Base-by-base conservation (phyloP, 495 filamentous ascomycete species). In the Hypomontagnella submonticulosa region DNA sequence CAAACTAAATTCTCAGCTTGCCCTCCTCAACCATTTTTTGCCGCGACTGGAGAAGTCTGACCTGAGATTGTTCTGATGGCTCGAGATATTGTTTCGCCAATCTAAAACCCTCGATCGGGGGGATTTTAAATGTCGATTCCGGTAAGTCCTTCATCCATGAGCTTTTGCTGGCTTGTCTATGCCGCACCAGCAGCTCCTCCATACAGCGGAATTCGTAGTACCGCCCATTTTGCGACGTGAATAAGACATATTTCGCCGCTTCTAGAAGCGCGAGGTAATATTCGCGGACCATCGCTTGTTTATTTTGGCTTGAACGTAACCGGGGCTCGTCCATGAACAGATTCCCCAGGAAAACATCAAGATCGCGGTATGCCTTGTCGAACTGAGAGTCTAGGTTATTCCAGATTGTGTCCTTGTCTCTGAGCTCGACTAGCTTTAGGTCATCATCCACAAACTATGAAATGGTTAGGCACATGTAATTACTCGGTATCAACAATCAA, bases 181-280 rank as follows among this genome's bases (percentile, higher is more conserved):
- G 58, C 11, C 64, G 58, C 4, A 67, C 58, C 16, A 62, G 40
- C 15, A 67, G 47, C 48, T 67, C 64, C 43, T 67, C 64, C 57
- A 67, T 58, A 13, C 57, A 42, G 9, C 58, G 20, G 41, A 67
- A 67, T 11, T 67, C 64, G n/a, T 50, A 49, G 36, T 58, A 67
- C 1, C 47, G 64, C 19, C 64, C 64, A 47, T 67, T 67, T 36
- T 67, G 64, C 47, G 64, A 62, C 0, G 41, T 15, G 23, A 16
- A 58, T 0, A 67, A 46, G 0, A 52, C 41, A 1, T 47, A 9
- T 9, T 42, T 15, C 3, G 57, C 46, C 18, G 57, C 64, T 1
- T 15, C 9, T 27, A 57, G 6, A n/a, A 67, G 57, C 13, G 33
- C 3, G 3, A 4, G 2, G 23, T 47, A 67, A 34, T 62, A 67